Conservation (phyloP, 75 land plant species). For the Isoetes taiwanensis region DNA sequence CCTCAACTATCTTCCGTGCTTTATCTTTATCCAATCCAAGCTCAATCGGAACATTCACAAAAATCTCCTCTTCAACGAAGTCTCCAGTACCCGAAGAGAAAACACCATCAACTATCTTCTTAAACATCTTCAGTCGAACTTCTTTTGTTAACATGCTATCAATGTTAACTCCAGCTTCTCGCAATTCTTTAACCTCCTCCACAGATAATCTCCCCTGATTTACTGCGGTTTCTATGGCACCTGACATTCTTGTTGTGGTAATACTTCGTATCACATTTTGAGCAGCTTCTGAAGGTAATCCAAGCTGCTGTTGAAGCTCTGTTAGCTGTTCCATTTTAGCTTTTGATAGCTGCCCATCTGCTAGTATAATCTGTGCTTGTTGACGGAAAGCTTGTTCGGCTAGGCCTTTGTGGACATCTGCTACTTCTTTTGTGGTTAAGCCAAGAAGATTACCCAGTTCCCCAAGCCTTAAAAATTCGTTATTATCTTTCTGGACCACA, state of each 20-base stretch:
- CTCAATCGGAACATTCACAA: constrained; percentile 60
- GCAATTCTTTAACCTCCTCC: constrained; percentile 67
- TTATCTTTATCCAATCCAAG: constrained; percentile 45
- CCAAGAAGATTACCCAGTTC: constrained; percentile 81
- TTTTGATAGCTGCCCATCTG: constrained; percentile 87
- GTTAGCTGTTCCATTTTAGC: constrained; percentile 63
- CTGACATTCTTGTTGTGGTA: constrained; percentile 69
- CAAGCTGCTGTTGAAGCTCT: constrained; percentile 69
- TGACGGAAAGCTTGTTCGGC: constrained; percentile 89
- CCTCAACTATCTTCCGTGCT: constrained; percentile 53
- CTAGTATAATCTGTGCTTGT: constrained; percentile 77
- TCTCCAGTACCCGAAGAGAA: constrained; percentile 86
- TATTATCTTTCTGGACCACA: constrained; percentile 47
- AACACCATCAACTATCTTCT: constrained; percentile 60
- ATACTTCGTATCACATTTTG: constrained; percentile 75
- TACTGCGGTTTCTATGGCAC: constrained; percentile 82
- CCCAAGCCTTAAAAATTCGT: constrained; percentile 53
- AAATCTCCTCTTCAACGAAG: constrained; percentile 70
- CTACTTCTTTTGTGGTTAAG: constrained; percentile 50
- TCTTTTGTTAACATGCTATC: constrained; percentile 64
- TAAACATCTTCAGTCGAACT: constrained; percentile 59
- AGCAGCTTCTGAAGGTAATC: constrained; percentile 63
- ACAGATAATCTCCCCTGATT: constrained; percentile 52
- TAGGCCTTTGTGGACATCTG: constrained; percentile 51
- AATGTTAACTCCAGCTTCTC: constrained; percentile 58